Evolutionary conservation across 2,329 filamentous ascomycete genomes (phyloP).

Genomic region (Pseudogymnoascus sp.): DNA sequence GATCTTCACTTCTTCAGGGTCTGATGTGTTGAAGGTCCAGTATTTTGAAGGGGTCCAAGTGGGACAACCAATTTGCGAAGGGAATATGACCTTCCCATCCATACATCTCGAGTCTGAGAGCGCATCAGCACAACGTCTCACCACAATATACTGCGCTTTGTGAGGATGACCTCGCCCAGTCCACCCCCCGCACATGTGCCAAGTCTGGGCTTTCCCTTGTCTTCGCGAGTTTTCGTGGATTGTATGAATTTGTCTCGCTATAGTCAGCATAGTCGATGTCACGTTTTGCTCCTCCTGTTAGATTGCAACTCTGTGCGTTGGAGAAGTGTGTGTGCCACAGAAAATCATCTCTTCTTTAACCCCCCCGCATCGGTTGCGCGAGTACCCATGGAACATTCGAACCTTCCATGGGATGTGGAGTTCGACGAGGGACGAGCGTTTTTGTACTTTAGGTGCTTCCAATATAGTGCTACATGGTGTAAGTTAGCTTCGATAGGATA

Average conservation of each 20-base stretch:
- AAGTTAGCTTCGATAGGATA: not conserved
- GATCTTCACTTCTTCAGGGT: not conserved
- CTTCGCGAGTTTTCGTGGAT: not conserved
- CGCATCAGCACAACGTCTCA: not conserved
- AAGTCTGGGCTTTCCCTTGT: conserved; percentile 1
- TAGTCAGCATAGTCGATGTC: not conserved
- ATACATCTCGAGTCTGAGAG: not conserved
- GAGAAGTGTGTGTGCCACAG: not conserved
- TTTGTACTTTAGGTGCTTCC: not conserved
- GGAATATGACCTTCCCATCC: not conserved
- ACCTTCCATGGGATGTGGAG: not conserved
- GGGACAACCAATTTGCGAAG: not conserved
- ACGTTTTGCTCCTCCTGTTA: not conserved
- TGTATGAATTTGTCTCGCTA: not conserved
- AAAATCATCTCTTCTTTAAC: not conserved
- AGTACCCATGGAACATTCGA: not conserved
- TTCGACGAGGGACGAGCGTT: not conserved
- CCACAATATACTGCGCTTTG: conserved; percentile 25
- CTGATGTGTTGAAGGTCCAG: not conserved
- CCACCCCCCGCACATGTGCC: conserved; percentile 25
- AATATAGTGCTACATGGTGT: not conserved
- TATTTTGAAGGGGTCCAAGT: not conserved
- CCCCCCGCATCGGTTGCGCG: not conserved
- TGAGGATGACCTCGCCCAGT: conserved; percentile 38
- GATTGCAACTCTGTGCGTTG: not conserved